These are phyloP conservation scores for Pyrus pyrifolia DNA, from an alignment of 306 rosid species.

Conservation along the genomic window DNA sequence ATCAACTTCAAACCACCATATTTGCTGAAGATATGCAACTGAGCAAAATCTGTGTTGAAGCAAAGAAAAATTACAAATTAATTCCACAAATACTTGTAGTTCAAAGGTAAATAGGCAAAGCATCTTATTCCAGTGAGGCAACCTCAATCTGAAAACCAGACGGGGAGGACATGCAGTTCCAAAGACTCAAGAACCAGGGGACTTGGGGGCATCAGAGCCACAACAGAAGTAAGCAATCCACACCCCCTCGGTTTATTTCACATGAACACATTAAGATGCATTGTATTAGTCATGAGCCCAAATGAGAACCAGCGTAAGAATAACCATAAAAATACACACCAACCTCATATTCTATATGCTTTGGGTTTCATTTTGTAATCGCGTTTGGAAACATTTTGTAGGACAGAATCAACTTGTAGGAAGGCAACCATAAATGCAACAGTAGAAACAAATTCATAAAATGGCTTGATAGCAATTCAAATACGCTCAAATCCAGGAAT, in stretches of 20 bases:
- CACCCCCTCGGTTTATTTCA: not conserved
- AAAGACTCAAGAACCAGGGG: conserved; percentile 1
- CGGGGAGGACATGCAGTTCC: not conserved
- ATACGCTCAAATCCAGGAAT: not conserved
- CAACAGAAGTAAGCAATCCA: not conserved
- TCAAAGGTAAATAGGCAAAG: not conserved
- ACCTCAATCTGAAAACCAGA: conserved; percentile 1
- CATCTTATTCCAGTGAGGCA: conserved; percentile 4
- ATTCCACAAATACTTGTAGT: not conserved
- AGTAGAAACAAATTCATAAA: not conserved
- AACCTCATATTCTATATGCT: not conserved
- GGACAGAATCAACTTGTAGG: not conserved
- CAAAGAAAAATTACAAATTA: conserved; percentile 12
- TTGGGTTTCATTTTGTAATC: not conserved
- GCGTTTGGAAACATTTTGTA: not conserved
- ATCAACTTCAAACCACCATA: conserved; percentile 99
- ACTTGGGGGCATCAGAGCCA: not conserved
- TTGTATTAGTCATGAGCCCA: not conserved
- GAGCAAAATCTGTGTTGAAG: conserved; percentile 41
- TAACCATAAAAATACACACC: not conserved
- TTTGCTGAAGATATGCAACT: conserved; percentile 88
- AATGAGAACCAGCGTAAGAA: not conserved
- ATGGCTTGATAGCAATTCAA: not conserved
- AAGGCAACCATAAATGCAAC: not conserved
- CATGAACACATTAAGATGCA: not conserved